Evolutionary conservation across 345 rosid species (phyloP), one percentile per base, ranked within the genome.

Genomic region (Salix exigua): DNA sequence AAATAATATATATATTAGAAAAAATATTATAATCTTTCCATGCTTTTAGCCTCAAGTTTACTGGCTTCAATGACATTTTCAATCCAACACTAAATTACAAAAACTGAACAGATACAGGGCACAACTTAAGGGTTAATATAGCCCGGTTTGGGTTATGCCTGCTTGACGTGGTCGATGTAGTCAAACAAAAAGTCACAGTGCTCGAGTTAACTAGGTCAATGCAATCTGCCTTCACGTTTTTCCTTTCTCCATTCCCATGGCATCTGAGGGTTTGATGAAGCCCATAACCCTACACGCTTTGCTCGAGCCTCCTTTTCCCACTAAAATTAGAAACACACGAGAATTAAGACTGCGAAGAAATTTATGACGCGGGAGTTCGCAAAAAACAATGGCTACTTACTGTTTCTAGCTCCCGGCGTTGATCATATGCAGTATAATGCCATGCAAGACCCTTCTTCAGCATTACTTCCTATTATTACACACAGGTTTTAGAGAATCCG

Each of bases 221-320:
- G 17, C 78, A 73, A 80, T 77, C 81, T 55, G 13, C 83, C 86
- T 75, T 83, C 83, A 7, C 92, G 90, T 77, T 80, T 93, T 67
- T 88, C 77, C 77, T 84, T 90, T 68, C 98, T 88, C 91, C 97
- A 91, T 26, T 93, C 92, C 97, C 99, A 95, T 70, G 98, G 98
- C 79, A 88, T 79, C 75, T 90, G 88, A 2, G 93, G 99, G 75
- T 91, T 89, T 5, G 91, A 33, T 25, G 87, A 83, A 58, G 93
- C 94, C 98, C 99, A 95, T 77, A 93, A 79, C 7, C 94, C 98
- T 1, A 88, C 70, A 31, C 93, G 85, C 65, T 88, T 88, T 17
- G 83, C 87, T 28, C 91, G 78, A 48, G 97, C 98, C 83, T 89
- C 87, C 18, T 86, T 84, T 70, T 95, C 98, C 96, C 99, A 95